These are phyloP conservation scores for Penstemon newberryi DNA, from an alignment of 257 asterid genomes.

Conservation along the genomic window DNA sequence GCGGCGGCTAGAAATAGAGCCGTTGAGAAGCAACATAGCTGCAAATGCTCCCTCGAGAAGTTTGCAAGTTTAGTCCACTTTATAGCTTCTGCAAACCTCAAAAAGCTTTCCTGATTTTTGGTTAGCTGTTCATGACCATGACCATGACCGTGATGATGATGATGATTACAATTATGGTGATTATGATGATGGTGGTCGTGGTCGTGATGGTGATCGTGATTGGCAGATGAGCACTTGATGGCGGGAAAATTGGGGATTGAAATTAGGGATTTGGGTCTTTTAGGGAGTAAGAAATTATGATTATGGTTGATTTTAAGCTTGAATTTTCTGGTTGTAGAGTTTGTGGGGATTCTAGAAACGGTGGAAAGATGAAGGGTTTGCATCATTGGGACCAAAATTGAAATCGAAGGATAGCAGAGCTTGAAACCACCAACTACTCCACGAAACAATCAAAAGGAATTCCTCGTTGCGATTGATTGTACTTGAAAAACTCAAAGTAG, in stretches of 20 bases:
- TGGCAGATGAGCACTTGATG: constrained; percentile 38
- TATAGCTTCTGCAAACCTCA: constrained; percentile 55
- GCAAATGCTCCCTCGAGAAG: constrained; percentile 75
- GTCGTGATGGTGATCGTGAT: constrained; percentile 28
- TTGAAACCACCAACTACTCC: no score
- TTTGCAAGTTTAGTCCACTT: constrained; percentile 74
- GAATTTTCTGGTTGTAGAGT: constrained; percentile 30
- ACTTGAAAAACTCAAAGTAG: no score
- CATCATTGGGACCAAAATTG: constrained; percentile 27
- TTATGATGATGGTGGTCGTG: constrained; percentile 31
- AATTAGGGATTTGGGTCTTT: constrained; percentile 21
- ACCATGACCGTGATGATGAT: constrained; percentile 33
- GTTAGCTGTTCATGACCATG: constrained; percentile 48
- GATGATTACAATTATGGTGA: constrained; percentile 29
- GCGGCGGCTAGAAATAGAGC: constrained; percentile 76
- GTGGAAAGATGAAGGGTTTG: constrained; percentile 40
- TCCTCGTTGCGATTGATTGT: constrained; percentile 1
- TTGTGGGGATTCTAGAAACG: constrained; percentile 27
- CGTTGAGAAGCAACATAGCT: constrained; percentile 82
- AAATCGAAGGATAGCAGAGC: no score
- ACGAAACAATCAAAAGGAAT: background rate
- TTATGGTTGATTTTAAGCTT: constrained; percentile 32
- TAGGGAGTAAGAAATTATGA: background rate
- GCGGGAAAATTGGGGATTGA: constrained; percentile 24
- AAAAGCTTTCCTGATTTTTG: constrained; percentile 58